These are phyloP conservation scores for Cantharellus cinnabarinus DNA, from an alignment of 768 basidiomycete genomes.

Conservation along the genomic window DNA sequence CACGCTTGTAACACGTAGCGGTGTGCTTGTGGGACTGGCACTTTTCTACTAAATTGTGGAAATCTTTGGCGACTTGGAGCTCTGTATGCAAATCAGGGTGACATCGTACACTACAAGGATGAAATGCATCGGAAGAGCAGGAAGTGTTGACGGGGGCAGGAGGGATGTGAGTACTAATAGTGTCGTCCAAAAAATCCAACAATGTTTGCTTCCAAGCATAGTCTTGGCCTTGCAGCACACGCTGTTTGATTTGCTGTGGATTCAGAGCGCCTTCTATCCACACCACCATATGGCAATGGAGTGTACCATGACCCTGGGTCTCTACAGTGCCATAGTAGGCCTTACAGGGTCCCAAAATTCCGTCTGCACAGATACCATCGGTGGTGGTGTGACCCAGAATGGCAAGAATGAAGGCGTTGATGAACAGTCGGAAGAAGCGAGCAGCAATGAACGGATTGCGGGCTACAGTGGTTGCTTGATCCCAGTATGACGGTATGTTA, in stretches of 20 bases:
- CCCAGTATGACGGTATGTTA: neutral
- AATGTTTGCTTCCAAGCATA: neutral
- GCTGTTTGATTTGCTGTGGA: slow-evolving; percentile 7
- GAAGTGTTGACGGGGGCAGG: neutral
- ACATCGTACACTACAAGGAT: neutral
- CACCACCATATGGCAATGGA: slow-evolving; percentile 11
- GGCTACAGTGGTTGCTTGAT: slow-evolving; percentile 3
- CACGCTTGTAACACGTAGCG: slow-evolving; percentile 22
- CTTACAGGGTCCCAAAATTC: slow-evolving; percentile 6
- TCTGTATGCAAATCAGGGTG: neutral
- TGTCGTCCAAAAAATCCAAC: neutral
- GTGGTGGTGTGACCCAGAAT: neutral
- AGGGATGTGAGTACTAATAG: neutral
- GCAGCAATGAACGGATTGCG: slow-evolving; percentile 21
- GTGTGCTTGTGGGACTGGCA: slow-evolving; percentile 12
- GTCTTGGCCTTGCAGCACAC: neutral
- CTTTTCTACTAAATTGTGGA: neutral
- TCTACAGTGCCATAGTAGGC: slow-evolving; percentile 10
- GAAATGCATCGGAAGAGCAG: neutral
- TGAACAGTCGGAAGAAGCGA: slow-evolving; percentile 24
- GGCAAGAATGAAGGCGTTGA: slow-evolving; percentile 18
- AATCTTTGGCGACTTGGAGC: neutral
- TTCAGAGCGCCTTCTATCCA: slow-evolving; percentile 10
- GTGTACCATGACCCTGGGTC: slow-evolving; percentile 9
- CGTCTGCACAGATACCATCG: neutral